Percentiles rank a stretch among this genome's conserved stretches.
Conservation (phyloP, 176 grass and related monocot species). For the Hordeum vulgare region DNA sequence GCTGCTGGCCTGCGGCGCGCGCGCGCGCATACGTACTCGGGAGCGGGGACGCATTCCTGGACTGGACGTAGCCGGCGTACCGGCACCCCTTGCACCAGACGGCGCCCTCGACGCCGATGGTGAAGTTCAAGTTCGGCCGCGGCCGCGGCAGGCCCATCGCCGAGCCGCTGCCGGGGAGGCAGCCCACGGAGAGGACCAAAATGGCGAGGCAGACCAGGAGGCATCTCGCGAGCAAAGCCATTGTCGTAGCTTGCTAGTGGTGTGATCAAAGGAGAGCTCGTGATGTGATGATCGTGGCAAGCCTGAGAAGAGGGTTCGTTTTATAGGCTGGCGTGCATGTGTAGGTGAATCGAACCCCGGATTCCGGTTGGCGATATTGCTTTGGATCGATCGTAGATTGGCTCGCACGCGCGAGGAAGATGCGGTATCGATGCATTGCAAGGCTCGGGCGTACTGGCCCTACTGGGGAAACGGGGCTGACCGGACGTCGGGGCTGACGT, state of each 20-base stretch:
- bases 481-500: not conserved
- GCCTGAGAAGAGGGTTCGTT: not conserved
- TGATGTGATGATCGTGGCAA: not conserved
- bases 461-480: not conserved
- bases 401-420: not conserved
- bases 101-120: slow-evolving; percentile 35
- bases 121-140: slow-evolving; percentile 32
- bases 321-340: slow-evolving; percentile 5
- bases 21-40: not conserved
- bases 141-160: slow-evolving; percentile 32
- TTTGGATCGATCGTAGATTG: not conserved
- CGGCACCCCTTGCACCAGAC: slow-evolving; percentile 40
- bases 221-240: slow-evolving; percentile 7
- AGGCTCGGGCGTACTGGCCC: not conserved
- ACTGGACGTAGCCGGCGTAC: slow-evolving; percentile 15
- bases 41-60: slow-evolving; percentile 31
- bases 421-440: not conserved
- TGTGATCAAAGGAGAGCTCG: not conserved
- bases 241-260: not conserved
- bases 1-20: no score
- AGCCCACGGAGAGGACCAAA: not conserved
- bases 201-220: slow-evolving; percentile 5
- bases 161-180: not conserved
- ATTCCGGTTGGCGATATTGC: not conserved
- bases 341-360: not conserved